Evolutionary conservation across 108 stramenopile genomes (phyloP).

Genomic region (Craspedostauros australis): DNA sequence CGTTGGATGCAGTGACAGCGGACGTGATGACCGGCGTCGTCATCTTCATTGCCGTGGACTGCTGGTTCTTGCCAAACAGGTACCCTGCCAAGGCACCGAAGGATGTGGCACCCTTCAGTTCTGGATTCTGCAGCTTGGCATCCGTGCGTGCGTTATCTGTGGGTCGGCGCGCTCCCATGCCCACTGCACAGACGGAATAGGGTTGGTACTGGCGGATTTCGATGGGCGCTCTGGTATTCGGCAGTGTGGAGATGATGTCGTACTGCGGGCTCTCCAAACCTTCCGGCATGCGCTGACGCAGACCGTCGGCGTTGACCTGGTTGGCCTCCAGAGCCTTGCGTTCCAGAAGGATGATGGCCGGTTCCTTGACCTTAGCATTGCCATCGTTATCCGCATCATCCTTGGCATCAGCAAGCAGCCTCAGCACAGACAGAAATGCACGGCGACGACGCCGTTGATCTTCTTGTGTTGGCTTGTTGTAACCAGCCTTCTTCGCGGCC

Average conservation of each 20-base stretch:
- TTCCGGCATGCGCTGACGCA: slow-evolving; percentile 43
- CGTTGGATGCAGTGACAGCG: background rate
- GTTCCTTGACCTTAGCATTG: background rate
- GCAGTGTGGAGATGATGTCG: slow-evolving; percentile 35
- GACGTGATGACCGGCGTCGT: slow-evolving; percentile 86
- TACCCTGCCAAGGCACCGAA: slow-evolving; percentile 93
- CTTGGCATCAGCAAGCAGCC: slow-evolving; percentile 21
- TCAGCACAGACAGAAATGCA: slow-evolving; percentile 37
- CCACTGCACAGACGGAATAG: slow-evolving; percentile 69
- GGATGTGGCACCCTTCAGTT: slow-evolving; percentile 53
- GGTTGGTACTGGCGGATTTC: slow-evolving; percentile 79
- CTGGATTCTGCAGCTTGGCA: slow-evolving; percentile 51
- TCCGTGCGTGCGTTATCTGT: slow-evolving; percentile 40
- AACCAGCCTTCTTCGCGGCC: slow-evolving; percentile 11
- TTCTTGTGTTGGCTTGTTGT: slow-evolving; percentile 1
- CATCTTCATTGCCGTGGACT: slow-evolving; percentile 84
- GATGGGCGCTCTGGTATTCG: slow-evolving; percentile 9
- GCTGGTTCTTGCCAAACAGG: slow-evolving; percentile 89
- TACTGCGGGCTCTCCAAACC: slow-evolving; percentile 81
- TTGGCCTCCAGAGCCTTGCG: slow-evolving; percentile 24
- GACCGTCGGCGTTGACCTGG: slow-evolving; percentile 20
- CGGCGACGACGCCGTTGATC: slow-evolving; percentile 29
- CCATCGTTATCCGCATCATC: slow-evolving; percentile 2
- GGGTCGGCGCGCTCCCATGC: slow-evolving; percentile 48
- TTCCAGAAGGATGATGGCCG: slow-evolving; percentile 33